Evolutionary conservation across 352 stramenopile genomes (phyloP), one percentile per base, ranked within the genome.

Genomic region (Globisporangium viniferum): DNA sequence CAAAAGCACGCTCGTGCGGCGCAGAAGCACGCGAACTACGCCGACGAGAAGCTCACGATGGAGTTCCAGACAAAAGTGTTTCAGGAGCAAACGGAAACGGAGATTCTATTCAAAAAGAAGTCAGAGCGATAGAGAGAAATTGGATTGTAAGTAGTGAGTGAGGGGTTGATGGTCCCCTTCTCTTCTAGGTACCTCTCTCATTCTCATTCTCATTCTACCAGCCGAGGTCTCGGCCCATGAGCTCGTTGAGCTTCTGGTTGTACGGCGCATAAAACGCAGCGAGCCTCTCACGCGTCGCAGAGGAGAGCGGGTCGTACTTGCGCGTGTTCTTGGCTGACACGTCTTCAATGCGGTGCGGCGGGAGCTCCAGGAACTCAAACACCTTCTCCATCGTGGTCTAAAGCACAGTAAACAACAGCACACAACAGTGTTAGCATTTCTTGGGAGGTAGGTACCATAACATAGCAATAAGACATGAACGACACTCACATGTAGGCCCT

Each of bases 321-420:
- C 92, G 86, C 46, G 85, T 91, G 71, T 97, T 98, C 70, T 97
- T 97, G 48, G 91, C 80, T 33, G 79, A 82, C 20, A 69, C 80
- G 70, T 97, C 88, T 58, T 91, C 77, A 44, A 97, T 95, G 46
- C 76, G 78, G 67, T 94, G 84, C 53, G 86, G 79, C 8, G 90
- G 87, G n/a, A 97, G 66, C 22, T 92, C 88, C 29, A 97, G 67
- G 61, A 97, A 97, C 22, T 76, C 70, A 66, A 95, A 97, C 29
- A 97, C 88, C 36, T 82, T 83, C 64, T 89, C 71, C 81, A 98
- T 94, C 1, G 86, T 90, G 18, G 61, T 36, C 84, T 92, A 51
- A 51, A 24, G 24, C 24, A 24, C 24, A 24, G 24, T 46, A 61
- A 20, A n/a, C 14, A 41, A 63, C 35, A 64, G 5, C 41, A 67